A percentile compares a stretch with the other conserved stretches of the same genome.
These are phyloP conservation scores for Talaromyces sp. DNA, from an alignment of 2,329 filamentous ascomycete genomes.

Conservation along the genomic window DNA sequence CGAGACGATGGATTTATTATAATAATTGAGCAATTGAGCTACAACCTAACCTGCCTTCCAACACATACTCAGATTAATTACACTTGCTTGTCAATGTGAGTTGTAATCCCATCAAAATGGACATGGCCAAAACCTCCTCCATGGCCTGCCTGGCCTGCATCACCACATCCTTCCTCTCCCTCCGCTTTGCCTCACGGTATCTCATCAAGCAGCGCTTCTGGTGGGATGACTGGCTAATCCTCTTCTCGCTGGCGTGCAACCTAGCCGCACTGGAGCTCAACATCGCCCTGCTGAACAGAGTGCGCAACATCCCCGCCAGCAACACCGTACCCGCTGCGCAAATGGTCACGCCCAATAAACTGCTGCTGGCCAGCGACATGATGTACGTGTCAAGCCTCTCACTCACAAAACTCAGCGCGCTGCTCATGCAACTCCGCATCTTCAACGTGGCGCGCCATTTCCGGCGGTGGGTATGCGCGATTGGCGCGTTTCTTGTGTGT, in stretches of 20 bases:
- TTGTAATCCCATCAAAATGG: background rate
- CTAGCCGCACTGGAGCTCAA: conserved; percentile 42
- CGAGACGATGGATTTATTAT: background rate
- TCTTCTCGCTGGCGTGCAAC: conserved; percentile 41
- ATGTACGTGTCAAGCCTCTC: conserved; percentile 30
- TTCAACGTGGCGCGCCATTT: conserved; percentile 21
- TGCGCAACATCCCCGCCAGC: conserved; percentile 29
- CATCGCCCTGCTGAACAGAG: conserved; percentile 42
- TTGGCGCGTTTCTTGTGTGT: conserved; percentile 18
- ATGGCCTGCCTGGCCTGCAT: conserved; percentile 35
- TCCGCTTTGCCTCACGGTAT: conserved; percentile 39
- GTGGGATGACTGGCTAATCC: conserved; percentile 49
- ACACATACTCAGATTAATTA: too few relatives aligned
- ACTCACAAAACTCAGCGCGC: conserved; percentile 22
- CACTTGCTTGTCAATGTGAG: too few relatives aligned
- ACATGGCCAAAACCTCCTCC: background rate
- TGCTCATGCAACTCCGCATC: conserved; percentile 22
- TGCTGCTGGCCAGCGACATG: conserved; percentile 34
- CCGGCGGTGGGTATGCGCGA: conserved; percentile 22
- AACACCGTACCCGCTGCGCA: conserved; percentile 7
- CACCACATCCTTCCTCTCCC: background rate
- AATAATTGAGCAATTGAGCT: too few relatives aligned
- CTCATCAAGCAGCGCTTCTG: conserved; percentile 41
- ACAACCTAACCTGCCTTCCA: too few relatives aligned
- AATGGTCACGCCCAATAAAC: conserved; percentile 26